phyloP scores from a whole-genome alignment of 148 eudicot genomes.

The Fagopyrum esculentum region DNA sequence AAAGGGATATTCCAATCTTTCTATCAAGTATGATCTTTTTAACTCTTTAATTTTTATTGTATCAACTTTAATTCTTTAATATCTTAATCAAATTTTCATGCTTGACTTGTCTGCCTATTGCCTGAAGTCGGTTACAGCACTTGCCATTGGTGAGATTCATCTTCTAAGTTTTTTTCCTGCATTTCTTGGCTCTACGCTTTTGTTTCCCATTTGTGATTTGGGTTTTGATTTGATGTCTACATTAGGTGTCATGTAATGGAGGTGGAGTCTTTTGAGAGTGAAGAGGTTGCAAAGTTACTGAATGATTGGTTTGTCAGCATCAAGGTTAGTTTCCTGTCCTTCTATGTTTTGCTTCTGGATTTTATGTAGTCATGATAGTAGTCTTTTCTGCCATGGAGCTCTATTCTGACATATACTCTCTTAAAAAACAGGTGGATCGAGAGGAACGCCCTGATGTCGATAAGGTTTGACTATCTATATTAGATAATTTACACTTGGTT shows the following conservation, averaged over 20 bases:
- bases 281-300: constrained; percentile 78
- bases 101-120: constrained; percentile 12
- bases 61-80: neutral
- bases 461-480: constrained; percentile 41
- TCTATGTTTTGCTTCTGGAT: neutral
- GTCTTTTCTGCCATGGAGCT: neutral
- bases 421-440: constrained; percentile 69
- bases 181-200: neutral
- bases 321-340: constrained; percentile 40
- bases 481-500: neutral
- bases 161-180: neutral
- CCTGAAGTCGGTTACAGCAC: constrained; percentile 94
- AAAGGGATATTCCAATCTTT: constrained; percentile 84
- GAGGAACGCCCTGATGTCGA: constrained; percentile 99
- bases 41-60: neutral
- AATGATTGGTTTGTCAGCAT: constrained; percentile 94
- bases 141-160: constrained; percentile 78
- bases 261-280: constrained; percentile 93
- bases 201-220: neutral
- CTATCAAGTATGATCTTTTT: constrained; percentile 56
- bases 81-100: constrained; percentile 2
- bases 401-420: constrained; percentile 8
- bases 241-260: constrained; percentile 99
- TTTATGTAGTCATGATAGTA: neutral
- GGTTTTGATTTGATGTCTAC: constrained; percentile 7